Base-by-base conservation (phyloP, 2,329 filamentous ascomycete genomes). In the Myriangium duriaei region DNA sequence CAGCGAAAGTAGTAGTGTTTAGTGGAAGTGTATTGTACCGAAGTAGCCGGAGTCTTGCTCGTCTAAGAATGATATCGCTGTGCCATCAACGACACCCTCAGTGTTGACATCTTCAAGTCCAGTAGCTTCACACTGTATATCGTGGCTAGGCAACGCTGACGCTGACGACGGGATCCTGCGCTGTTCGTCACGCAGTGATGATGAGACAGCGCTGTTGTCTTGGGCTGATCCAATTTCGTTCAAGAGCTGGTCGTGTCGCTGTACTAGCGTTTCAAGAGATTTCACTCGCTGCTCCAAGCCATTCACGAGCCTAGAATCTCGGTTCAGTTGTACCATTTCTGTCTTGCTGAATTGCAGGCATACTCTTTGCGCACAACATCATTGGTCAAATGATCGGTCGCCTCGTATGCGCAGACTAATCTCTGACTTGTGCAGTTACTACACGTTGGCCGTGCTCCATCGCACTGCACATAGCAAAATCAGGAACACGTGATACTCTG, bases 361-460 rank as follows among this genome's bases (percentile, higher is more conserved):
- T 41, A 60, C 48, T 63, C 59, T 47, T 62, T 64, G 32, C 56
- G 55, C 2, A 61, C 55, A 29, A 64, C 60, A 1, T 58, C 47
- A 46, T 63, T 64, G 1, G 55, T 51, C 2, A 53, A 49, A 11
- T 56, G 55, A 5, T 49, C 48, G 3, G 57, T 50, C 6, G 59
- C 51, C 4, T 55, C 53, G 48, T 68, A 68, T 19, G 56, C 47
- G 45, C 64, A 68, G 7, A 65, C 61, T 38, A 62, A 62, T 5
- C 56, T 59, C 18, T 64, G 50, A 21, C 61, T 56, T 11, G 42
- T 45, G 39, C 64, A 67, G 15, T 56, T 50, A n/a, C 57, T 58
- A 42, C 64, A 67, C 30, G 55, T 56, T 10, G 64, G 64, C 13
- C 59, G 53, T 9, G 44, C 45, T 9, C 63, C 63, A 50, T 67